These are phyloP conservation scores for Vaccinium vitisidaea DNA, from an alignment of 148 eudicot genomes.

Conservation along the genomic window DNA sequence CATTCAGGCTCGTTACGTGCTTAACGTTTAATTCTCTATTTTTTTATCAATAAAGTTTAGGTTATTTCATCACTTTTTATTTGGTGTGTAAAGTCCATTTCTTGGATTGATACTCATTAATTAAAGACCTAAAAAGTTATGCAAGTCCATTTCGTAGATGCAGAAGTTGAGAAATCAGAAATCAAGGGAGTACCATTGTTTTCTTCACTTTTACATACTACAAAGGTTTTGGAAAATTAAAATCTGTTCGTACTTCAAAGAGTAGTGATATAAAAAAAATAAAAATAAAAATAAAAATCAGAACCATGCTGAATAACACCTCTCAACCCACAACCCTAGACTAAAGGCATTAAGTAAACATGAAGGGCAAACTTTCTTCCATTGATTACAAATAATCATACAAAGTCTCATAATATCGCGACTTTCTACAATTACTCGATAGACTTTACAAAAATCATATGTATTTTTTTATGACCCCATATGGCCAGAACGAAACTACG, in stretches of 20 bases:
- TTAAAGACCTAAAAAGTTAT: background rate
- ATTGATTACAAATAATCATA: constrained; percentile 10
- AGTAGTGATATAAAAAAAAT: background rate
- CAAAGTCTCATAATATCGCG: constrained; percentile 6
- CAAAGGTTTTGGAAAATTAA: background rate
- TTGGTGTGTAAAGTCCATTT: no score
- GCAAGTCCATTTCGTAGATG: background rate
- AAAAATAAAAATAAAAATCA: background rate
- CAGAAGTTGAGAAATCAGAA: background rate
- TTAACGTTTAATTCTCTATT: no score
- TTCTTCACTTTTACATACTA: background rate
- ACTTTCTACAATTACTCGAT: constrained; percentile 21
- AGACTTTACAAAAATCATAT: constrained; percentile 27
- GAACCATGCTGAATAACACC: background rate
- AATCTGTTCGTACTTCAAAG: background rate
- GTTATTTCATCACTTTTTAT: background rate
- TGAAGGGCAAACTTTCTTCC: background rate
- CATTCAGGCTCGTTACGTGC: no score
- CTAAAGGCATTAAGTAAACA: background rate
- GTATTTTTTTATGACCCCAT: constrained; percentile 7
- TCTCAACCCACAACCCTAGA: background rate
- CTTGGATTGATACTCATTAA: no score
- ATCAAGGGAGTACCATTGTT: background rate
- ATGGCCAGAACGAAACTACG: constrained; percentile 21
- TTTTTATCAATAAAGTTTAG: background rate